Evolutionary conservation across 2,329 filamentous ascomycete species (phyloP).

Genomic region (Alternaria sp.): DNA sequence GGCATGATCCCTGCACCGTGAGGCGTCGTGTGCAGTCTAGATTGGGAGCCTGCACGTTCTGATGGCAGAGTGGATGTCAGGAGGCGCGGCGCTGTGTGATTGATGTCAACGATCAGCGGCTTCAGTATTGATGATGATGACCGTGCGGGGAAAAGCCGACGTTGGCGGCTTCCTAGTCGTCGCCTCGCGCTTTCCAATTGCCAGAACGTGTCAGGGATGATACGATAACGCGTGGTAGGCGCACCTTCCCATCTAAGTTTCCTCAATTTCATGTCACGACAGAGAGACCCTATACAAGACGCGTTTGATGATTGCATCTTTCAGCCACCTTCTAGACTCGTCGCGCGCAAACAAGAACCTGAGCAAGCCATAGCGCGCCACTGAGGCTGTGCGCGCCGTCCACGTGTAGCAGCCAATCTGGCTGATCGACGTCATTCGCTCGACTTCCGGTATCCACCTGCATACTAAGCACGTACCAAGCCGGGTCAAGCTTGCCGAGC

Average conservation of each 20-base stretch:
- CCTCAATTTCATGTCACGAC: not conserved
- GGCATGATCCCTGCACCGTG: not conserved
- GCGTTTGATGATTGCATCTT: not conserved
- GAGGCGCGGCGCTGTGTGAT: constrained; percentile 1
- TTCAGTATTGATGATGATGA: not conserved
- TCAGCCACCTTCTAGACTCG: not conserved
- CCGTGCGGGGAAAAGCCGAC: not conserved
- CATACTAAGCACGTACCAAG: not conserved
- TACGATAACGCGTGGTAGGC: not conserved
- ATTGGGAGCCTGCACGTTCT: not conserved
- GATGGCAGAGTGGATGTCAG: not conserved
- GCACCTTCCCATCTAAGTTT: not conserved
- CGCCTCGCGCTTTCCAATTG: constrained; percentile 1
- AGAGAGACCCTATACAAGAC: not conserved
- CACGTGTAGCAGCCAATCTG: constrained; percentile 2
- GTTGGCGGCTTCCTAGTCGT: constrained; percentile 1
- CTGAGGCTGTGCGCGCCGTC: constrained; percentile 8
- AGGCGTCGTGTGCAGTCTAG: not conserved
- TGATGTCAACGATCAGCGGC: not conserved
- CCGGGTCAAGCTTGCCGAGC: constrained; percentile 13
- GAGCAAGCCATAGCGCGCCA: constrained; percentile 2
- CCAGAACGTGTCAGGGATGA: not conserved
- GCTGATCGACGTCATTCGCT: constrained; percentile 13
- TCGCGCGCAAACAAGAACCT: not conserved
- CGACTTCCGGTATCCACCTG: not conserved